phyloP scores from a whole-genome alignment of 176 grass and related monocot genomes.

The Panicum miliaceum region DNA sequence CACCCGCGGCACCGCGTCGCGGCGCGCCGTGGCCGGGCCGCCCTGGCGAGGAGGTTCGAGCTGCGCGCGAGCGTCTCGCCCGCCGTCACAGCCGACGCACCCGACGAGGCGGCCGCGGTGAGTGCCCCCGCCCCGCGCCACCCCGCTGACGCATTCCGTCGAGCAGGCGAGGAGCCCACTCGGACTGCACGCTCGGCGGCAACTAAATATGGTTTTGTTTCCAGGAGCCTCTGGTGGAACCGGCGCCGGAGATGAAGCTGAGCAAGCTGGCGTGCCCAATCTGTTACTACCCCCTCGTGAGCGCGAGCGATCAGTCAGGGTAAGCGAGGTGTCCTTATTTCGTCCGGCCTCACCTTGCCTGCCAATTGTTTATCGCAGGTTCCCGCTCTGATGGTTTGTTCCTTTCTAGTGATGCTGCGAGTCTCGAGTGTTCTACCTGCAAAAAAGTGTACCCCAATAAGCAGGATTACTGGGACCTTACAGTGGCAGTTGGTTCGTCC shows the following conservation, averaged over 20 bases:
- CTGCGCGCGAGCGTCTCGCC: constrained; percentile 18
- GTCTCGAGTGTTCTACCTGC: constrained; percentile 61
- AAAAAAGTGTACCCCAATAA: constrained; percentile 69
- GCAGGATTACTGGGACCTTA: constrained; percentile 74
- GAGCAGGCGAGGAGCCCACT: background rate
- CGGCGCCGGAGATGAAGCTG: constrained; percentile 22
- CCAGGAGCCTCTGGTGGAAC: constrained; percentile 40
- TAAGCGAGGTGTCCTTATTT: constrained; percentile 24
- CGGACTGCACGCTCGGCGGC: too few species aligned
- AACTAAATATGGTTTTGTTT: background rate
- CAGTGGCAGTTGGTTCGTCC: constrained; percentile 53
- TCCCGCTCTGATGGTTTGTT: background rate
- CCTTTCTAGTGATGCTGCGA: constrained; percentile 3
- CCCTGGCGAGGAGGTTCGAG: background rate
- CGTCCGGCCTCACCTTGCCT: background rate
- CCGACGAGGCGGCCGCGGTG: constrained; percentile 14
- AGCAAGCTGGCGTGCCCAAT: constrained; percentile 72
- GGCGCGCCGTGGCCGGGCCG: background rate
- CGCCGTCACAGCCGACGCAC: background rate
- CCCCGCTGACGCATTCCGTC: background rate
- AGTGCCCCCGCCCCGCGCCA: background rate
- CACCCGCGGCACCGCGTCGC: background rate
- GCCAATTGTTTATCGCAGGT: background rate
- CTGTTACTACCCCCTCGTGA: constrained; percentile 69
- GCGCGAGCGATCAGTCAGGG: constrained; percentile 40